Evolutionary conservation across 2,329 filamentous ascomycete species (phyloP).

Genomic region (Cryphonectria naterciae): DNA sequence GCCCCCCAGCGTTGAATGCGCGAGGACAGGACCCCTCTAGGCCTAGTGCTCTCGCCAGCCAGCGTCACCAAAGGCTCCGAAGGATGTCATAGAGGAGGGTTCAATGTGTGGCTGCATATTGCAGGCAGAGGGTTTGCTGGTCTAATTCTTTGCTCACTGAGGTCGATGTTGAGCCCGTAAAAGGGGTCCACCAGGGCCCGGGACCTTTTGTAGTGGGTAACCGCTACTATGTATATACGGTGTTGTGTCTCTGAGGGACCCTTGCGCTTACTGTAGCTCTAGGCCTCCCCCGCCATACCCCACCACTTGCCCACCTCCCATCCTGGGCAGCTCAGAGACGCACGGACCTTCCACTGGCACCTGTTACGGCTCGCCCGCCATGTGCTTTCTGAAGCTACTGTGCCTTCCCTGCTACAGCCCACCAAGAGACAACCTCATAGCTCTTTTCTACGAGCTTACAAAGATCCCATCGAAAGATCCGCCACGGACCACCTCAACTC

Average conservation of each 20-base stretch:
- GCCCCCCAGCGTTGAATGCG: too few species aligned
- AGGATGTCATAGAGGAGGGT: too few species aligned
- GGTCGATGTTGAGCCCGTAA: not conserved
- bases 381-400: not conserved
- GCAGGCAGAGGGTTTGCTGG: too few species aligned
- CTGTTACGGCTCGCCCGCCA: not conserved
- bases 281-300: constrained; percentile 1
- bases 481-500: not conserved
- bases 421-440: not conserved
- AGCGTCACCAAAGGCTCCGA: too few species aligned
- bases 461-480: not conserved
- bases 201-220: not conserved
- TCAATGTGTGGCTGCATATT: too few species aligned
- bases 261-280: not conserved
- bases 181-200: not conserved
- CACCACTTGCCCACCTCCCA: not conserved
- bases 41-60: too few species aligned
- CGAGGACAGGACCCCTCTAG: too few species aligned
- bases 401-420: not conserved
- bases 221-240: too few species aligned
- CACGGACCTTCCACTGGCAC: not conserved
- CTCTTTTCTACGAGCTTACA: not conserved
- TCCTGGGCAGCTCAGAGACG: not conserved
- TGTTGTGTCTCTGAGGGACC: not conserved
- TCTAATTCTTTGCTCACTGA: not conserved